phyloP scores from a whole-genome alignment of 805 yeast species.

The Myxozyma lipomycoides region DNA sequence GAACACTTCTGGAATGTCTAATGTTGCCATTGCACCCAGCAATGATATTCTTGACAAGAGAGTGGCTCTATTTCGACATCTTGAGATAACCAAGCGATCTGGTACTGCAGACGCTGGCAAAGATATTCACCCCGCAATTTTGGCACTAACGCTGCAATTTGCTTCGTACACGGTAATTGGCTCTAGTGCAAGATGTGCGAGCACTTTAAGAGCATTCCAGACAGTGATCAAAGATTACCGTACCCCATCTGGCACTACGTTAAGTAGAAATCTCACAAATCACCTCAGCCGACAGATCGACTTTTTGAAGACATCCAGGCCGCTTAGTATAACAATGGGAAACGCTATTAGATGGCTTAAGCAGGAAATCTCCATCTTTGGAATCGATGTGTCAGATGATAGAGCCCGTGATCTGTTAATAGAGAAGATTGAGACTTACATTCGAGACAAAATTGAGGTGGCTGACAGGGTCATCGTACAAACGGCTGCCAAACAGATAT shows the following conservation, averaged over 20 bases:
- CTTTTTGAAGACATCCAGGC: conserved; percentile 83
- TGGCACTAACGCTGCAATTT: conserved; percentile 71
- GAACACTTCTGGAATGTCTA: conserved; percentile 9
- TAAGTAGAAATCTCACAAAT: conserved; percentile 82
- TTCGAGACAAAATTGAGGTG: conserved; percentile 77
- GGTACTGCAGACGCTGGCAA: conserved; percentile 54
- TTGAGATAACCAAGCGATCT: conserved; percentile 36
- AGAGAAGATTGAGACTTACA: conserved; percentile 70
- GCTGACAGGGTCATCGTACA: conserved; percentile 80
- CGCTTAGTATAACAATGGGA: conserved; percentile 92
- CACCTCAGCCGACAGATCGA: conserved; percentile 91
- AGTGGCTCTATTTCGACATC: conserved; percentile 40
- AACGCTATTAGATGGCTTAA: conserved; percentile 96
- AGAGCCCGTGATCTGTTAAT: conserved; percentile 62
- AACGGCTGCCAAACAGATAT: conserved; percentile 71
- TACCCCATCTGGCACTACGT: conserved; percentile 80
- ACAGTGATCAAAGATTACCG: conserved; percentile 70
- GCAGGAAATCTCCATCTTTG: conserved; percentile 80
- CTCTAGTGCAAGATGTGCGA: conserved; percentile 75
- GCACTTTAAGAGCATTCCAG: conserved; percentile 82
- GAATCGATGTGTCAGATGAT: conserved; percentile 64
- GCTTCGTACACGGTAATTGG: conserved; percentile 87
- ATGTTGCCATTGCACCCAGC: background rate
- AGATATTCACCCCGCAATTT: conserved; percentile 80
- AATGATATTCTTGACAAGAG: conserved; percentile 26